phyloP scores from a whole-genome alignment of 1,284 basidiomycete species.

The Cryptococcus sp. region DNA sequence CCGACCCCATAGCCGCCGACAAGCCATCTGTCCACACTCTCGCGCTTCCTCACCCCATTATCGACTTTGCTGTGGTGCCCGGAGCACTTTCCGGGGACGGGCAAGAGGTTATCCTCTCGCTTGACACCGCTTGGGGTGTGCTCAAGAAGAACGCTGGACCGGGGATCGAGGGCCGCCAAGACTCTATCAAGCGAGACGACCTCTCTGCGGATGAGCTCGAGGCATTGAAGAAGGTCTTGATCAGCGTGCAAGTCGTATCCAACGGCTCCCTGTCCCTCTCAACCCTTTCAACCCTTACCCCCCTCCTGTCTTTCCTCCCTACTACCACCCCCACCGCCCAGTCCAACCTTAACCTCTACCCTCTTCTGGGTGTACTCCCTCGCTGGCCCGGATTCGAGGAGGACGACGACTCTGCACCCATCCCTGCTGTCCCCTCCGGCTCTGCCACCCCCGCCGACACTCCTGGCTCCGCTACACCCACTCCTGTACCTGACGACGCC shows the following conservation, averaged over 20 bases:
- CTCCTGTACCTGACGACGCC: constrained; percentile 1
- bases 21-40: constrained; percentile 25
- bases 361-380: constrained; percentile 40
- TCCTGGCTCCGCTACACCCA: not conserved
- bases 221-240: constrained; percentile 12
- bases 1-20: constrained; percentile 19
- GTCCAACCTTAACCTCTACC: constrained; percentile 35
- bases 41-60: constrained; percentile 37
- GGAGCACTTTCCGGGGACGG: not conserved
- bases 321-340: constrained; percentile 13
- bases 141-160: constrained; percentile 24
- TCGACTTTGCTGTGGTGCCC: constrained; percentile 39
- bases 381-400: constrained; percentile 49
- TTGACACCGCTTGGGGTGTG: constrained; percentile 42
- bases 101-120: constrained; percentile 34
- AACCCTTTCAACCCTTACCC: not conserved
- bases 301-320: constrained; percentile 6
- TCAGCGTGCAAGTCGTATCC: constrained; percentile 14
- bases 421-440: constrained; percentile 5
- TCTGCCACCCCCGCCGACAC: not conserved
- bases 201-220: constrained; percentile 15
- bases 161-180: constrained; percentile 17
- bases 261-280: constrained; percentile 14
- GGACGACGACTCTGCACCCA: constrained; percentile 34
- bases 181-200: constrained; percentile 4